Evolutionary conservation across 2,329 filamentous ascomycete species (phyloP).

Genomic region (Tetracladium maxilliforme): DNA sequence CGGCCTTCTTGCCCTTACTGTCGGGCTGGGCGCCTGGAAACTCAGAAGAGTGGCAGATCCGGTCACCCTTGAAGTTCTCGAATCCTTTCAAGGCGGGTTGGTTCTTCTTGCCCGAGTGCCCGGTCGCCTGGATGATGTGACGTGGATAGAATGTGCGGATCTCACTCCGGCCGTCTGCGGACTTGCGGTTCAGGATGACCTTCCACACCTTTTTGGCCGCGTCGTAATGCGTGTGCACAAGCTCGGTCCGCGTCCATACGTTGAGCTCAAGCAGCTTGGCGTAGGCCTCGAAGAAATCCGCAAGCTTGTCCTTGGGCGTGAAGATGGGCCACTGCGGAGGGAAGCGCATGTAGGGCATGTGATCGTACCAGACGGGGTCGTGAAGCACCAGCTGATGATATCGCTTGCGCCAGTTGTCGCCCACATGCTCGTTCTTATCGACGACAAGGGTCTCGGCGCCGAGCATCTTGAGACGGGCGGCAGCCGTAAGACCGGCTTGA

Average conservation of each 20-base stretch:
- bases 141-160: conserved; percentile 26
- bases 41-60: conserved; percentile 45
- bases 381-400: conserved; percentile 54
- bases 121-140: conserved; percentile 35
- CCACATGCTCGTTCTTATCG: conserved; percentile 39
- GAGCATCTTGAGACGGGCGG: conserved; percentile 44
- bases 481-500: conserved; percentile 41
- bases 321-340: conserved; percentile 53
- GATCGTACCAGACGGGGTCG: conserved; percentile 47
- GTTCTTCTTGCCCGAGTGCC: conserved; percentile 36
- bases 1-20: conserved; percentile 38
- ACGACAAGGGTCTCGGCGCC: conserved; percentile 40
- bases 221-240: conserved; percentile 33
- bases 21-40: conserved; percentile 35
- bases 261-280: conserved; percentile 52
- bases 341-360: conserved; percentile 50
- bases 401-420: conserved; percentile 48
- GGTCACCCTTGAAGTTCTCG: conserved; percentile 38
- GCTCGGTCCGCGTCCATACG: conserved; percentile 41
- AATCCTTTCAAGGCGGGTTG: conserved; percentile 29
- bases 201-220: conserved; percentile 36
- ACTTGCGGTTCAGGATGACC: conserved; percentile 27
- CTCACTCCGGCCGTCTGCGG: conserved; percentile 18
- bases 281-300: conserved; percentile 53
- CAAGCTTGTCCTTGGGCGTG: conserved; percentile 58